phyloP scores from a whole-genome alignment of 192 early-diverging fungal genomes.

The Dissophora globulifera region DNA sequence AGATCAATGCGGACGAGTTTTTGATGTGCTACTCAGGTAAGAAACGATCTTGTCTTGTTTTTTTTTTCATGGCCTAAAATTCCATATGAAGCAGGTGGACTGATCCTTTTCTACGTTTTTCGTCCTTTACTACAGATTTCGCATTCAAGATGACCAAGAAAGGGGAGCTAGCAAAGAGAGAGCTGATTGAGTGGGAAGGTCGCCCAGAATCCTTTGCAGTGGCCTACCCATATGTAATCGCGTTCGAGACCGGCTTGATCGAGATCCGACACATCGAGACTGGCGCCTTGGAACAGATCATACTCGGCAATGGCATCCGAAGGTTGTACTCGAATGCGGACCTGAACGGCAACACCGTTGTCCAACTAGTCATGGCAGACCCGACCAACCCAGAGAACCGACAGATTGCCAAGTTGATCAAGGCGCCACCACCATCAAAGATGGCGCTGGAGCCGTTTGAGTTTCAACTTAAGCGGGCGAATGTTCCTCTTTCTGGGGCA shows the following conservation, averaged over 20 bases:
- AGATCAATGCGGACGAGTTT: conserved; percentile 75
- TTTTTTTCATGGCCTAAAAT: background rate
- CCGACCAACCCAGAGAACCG: conserved; percentile 31
- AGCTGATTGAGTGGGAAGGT: conserved; percentile 90
- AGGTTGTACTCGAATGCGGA: conserved; percentile 39
- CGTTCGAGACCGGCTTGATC: conserved; percentile 89
- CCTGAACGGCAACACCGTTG: conserved; percentile 20
- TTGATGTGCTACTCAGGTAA: conserved; percentile 92
- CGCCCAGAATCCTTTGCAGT: conserved; percentile 83
- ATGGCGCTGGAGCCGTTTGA: conserved; percentile 18
- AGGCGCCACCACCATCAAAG: conserved; percentile 12
- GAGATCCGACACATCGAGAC: conserved; percentile 88
- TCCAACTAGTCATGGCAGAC: conserved; percentile 41
- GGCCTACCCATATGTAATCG: conserved; percentile 86
- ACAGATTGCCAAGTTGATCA: conserved; percentile 32
- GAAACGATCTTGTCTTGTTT: background rate
- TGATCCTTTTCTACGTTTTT: background rate
- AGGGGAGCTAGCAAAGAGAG: conserved; percentile 73
- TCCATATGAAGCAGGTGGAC: too few relatives aligned
- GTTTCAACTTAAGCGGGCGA: conserved; percentile 6
- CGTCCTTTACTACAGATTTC: conserved; percentile 69
- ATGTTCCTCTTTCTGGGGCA: background rate
- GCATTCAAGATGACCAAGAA: conserved; percentile 92
- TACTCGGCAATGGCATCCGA: conserved; percentile 45
- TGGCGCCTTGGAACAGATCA: conserved; percentile 54